Evolutionary conservation across 2,329 filamentous ascomycete species (phyloP), one percentile per base, ranked within the genome.

Genomic region (Aspergillus sp.): DNA sequence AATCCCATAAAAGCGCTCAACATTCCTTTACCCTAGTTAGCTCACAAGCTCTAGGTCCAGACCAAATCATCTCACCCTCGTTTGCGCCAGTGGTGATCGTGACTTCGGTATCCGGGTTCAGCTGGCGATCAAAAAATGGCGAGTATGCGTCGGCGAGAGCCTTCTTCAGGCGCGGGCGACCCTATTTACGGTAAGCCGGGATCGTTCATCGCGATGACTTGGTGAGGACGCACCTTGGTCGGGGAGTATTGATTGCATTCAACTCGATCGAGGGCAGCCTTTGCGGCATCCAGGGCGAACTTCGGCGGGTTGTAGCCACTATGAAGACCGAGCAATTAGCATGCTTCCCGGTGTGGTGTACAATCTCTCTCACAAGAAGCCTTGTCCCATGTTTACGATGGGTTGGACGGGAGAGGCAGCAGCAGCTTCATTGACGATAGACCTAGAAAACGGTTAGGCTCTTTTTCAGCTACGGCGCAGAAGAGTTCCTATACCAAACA

Each of bases 191-290:
- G 31, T 63, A 23, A 63, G 58, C 33, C n/a, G 14, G 35, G 6
- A 48, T 33, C 44, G 41, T 21, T 6, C 27, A 17, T 48, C 39
- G 35, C 33, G 23, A 17, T 27, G 6, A 6, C 44, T 35, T 8
- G 27, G 6, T 49, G 24, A 40, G 19, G n/a, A 19, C 51, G 46
- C 74, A 84, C 82, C 82, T 92, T 95, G 19, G 95, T 97, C 2
- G 93, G 95, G 21, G 92, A 93, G 82, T 99, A 99, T 81, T 99
- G 95, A 76, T 99, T 99, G 83, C 93, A 97, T 65, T 98, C 95
- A 21, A 99, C 93, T 52, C 86, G 84, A 70, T 96, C 89, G 52
- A 99, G 84, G 40, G 93, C 93, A 40, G 88, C 81, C 77, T 96
- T 98, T 52, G 95, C 95, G 43, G 95, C 95, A 67, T 96, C 85